These are phyloP conservation scores for Cystofilobasidium capitatum DNA, from an alignment of 768 basidiomycete genomes.

Conservation along the genomic window DNA sequence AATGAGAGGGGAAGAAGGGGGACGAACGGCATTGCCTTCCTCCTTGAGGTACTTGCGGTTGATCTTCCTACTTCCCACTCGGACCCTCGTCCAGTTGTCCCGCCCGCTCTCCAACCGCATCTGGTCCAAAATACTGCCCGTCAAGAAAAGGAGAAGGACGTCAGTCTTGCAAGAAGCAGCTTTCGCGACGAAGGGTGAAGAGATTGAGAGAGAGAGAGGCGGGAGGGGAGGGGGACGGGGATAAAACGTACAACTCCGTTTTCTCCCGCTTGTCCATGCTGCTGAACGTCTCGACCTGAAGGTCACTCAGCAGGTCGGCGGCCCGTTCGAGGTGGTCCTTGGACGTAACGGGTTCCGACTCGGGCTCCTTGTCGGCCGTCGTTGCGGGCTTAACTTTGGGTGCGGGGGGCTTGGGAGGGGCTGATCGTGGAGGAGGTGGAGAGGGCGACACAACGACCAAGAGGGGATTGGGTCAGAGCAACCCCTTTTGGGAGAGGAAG, in stretches of 20 bases:
- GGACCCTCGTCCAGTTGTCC: slow-evolving; percentile 79
- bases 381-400: slow-evolving; percentile 28
- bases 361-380: slow-evolving; percentile 30
- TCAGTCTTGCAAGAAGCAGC: background rate
- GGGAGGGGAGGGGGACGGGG: too few relatives aligned
- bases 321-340: slow-evolving; percentile 67
- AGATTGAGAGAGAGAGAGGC: background rate
- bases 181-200: background rate
- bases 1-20: background rate
- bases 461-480: slow-evolving; percentile 29
- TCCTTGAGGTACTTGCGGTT: slow-evolving; percentile 87
- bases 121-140: slow-evolving; percentile 70
- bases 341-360: slow-evolving; percentile 43
- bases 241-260: slow-evolving; percentile 61
- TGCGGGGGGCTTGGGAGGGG: slow-evolving; percentile 20
- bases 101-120: slow-evolving; percentile 60
- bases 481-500: background rate
- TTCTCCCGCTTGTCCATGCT: slow-evolving; percentile 97
- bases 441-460: slow-evolving; percentile 26
- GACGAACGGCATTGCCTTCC: slow-evolving; percentile 70
- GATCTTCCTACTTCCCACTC: slow-evolving; percentile 84
- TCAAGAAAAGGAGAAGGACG: background rate
- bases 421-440: background rate
- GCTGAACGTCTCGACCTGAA: slow-evolving; percentile 98
- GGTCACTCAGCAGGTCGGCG: slow-evolving; percentile 81